These are phyloP conservation scores for Didymella sp. DNA, from an alignment of 2,329 filamentous ascomycete genomes.

Conservation along the genomic window DNA sequence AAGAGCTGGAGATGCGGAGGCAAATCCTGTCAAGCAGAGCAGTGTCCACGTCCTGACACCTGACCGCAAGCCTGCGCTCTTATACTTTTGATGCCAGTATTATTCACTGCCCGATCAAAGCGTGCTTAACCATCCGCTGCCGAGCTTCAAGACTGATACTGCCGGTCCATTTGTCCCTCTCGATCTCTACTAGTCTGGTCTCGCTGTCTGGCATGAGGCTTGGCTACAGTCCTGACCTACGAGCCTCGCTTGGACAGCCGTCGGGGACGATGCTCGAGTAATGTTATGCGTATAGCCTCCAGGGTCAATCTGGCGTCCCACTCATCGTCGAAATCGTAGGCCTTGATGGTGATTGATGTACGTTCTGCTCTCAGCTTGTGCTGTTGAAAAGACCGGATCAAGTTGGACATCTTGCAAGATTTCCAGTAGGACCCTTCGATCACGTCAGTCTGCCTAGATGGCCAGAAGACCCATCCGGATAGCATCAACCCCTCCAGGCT, in stretches of 20 bases:
- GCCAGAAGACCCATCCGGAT: not conserved
- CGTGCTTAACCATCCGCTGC: not conserved
- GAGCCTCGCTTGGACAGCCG: not conserved
- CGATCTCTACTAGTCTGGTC: no score
- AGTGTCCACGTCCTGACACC: not conserved
- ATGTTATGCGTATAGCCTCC: not conserved
- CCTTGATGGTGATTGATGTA: not conserved
- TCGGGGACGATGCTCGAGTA: not conserved
- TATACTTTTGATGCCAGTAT: no score
- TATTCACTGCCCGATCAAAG: no score
- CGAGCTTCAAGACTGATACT: not conserved
- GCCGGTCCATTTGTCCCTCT: no score
- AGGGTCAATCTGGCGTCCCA: not conserved
- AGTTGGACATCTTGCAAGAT: not conserved
- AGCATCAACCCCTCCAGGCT: not conserved
- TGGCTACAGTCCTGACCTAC: no score
- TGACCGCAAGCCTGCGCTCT: not conserved
- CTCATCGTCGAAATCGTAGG: rapidly evolving
- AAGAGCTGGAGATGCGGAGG: not conserved
- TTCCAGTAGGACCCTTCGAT: not conserved
- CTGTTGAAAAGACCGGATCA: slow-evolving; percentile 4
- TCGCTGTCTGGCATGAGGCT: no score
- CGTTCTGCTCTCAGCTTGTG: slow-evolving; percentile 1
- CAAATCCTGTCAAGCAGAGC: not conserved
- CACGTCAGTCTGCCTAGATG: not conserved